Base-by-base conservation (phyloP, 1,139 yeast species). In the Yamadazyma songkhlaensis region DNA sequence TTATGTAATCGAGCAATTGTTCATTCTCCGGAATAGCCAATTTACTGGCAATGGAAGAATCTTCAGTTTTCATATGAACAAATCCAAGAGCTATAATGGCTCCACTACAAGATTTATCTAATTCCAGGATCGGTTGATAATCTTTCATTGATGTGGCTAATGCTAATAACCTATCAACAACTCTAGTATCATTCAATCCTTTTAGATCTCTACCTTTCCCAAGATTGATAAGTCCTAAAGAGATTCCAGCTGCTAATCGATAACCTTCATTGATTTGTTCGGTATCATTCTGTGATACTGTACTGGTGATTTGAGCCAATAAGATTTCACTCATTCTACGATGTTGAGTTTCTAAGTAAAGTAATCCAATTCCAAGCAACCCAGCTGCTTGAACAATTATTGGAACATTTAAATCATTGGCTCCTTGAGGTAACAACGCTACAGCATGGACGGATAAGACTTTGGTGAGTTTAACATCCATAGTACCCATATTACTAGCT, bases 371-470 rank as follows among this genome's bases (percentile, higher is more conserved):
- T 0, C 97, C 97, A 36, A 92, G 67, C 31, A 92, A 60, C 0
- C 97, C 97, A 0, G 97, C 96, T 0, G 95, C 81, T 57, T 92
- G 98, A 6, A 92, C 96, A 24, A 79, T 72, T 1, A 80, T 68
- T 4, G 89, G 80, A 9, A 94, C 95, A 56, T 92, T 88, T 51
- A 92, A 72, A 55, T 89, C 95, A 41, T 85, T 84, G 0, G 97
- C 90, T 0, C 97, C 97, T 26, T 78, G 79, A 0, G 99, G 99
- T 22, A 94, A 66, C 29, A 94, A 64, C 0, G 97, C 97, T 12
- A 86, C 89, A 6, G 95, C 88, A 60, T 94, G 98, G 8, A 94
- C 96, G 2, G 96, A 84, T 34, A 94, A 65, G 0, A 94, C 96
- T 54, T 89, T 90, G 0, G 97, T 88, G 35, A 94, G 65, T 51